Percentiles rank a stretch among this genome's conserved stretches.
phyloP scores from a whole-genome alignment of 371 early-diverging fungal species.

The Mortierella sp. region DNA sequence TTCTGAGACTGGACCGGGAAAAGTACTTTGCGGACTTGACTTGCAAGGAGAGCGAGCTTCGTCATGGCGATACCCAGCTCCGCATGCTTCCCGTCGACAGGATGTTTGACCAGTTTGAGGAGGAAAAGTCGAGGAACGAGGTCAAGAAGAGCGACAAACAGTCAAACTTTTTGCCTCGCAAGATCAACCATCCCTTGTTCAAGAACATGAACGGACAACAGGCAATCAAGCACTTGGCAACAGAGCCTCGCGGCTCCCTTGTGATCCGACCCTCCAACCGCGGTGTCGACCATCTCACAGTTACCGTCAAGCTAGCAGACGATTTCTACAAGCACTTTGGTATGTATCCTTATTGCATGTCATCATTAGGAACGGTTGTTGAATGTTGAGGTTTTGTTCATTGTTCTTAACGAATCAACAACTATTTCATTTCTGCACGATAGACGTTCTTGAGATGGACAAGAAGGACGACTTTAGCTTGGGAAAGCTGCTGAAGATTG shows the following conservation, averaged over 20 bases:
- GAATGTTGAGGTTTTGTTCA: neutral
- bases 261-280: slow-evolving; percentile 95
- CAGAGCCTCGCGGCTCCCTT: slow-evolving; percentile 81
- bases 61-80: slow-evolving; percentile 62
- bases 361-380: too few species aligned
- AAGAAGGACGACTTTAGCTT: slow-evolving; percentile 78
- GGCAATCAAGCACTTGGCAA: slow-evolving; percentile 81
- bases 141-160: slow-evolving; percentile 63
- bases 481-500: slow-evolving; percentile 73
- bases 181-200: slow-evolving; percentile 90
- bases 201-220: slow-evolving; percentile 77
- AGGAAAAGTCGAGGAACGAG: slow-evolving; percentile 70
- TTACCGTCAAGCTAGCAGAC: slow-evolving; percentile 95
- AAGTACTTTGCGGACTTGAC: slow-evolving; percentile 84
- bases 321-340: slow-evolving; percentile 90
- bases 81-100: slow-evolving; percentile 68
- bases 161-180: slow-evolving; percentile 64
- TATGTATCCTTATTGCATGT: slow-evolving; percentile 40
- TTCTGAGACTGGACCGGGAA: slow-evolving; percentile 84
- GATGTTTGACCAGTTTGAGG: slow-evolving; percentile 78
- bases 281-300: slow-evolving; percentile 87
- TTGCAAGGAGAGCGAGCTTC: slow-evolving; percentile 65
- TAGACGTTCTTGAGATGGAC: slow-evolving; percentile 83
- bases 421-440: neutral
- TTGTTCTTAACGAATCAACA: neutral